phyloP scores from a whole-genome alignment of 2,329 filamentous ascomycete genomes.

The Botrytis sinoallii region DNA sequence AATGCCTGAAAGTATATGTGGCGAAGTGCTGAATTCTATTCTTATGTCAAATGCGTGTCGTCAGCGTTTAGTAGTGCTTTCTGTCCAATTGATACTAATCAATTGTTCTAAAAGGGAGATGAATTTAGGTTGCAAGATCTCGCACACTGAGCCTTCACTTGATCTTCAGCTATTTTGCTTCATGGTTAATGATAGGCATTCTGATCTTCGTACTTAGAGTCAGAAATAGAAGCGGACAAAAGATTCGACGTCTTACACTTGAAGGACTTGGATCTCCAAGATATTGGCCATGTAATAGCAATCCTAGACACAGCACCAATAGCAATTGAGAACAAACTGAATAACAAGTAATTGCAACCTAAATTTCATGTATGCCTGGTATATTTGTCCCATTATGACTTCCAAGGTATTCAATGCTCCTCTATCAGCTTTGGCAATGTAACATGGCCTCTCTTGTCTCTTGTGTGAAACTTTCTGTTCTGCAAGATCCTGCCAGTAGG shows the following conservation, averaged over 20 bases:
- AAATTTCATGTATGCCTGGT: background rate
- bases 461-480: background rate
- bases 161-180: background rate
- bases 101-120: background rate
- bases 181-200: background rate
- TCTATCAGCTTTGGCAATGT: background rate
- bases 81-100: no score
- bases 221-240: background rate
- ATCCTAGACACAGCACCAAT: background rate
- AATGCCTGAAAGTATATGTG: background rate
- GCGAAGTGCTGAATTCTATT: background rate
- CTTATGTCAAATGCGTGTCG: background rate
- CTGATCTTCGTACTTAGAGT: background rate
- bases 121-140: background rate
- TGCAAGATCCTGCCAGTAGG: background rate
- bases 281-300: background rate
- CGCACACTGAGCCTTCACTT: background rate
- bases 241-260: background rate
- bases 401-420: background rate
- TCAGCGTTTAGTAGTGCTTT: no score
- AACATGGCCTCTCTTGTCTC: background rate
- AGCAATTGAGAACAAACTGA: background rate
- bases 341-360: background rate
- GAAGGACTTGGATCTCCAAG: background rate
- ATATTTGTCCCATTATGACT: background rate